Percentiles rank a stretch among this genome's conserved stretches.
Evolutionary conservation across 2,329 filamentous ascomycete genomes (phyloP).

Genomic region (Fonsecaea erecta): DNA sequence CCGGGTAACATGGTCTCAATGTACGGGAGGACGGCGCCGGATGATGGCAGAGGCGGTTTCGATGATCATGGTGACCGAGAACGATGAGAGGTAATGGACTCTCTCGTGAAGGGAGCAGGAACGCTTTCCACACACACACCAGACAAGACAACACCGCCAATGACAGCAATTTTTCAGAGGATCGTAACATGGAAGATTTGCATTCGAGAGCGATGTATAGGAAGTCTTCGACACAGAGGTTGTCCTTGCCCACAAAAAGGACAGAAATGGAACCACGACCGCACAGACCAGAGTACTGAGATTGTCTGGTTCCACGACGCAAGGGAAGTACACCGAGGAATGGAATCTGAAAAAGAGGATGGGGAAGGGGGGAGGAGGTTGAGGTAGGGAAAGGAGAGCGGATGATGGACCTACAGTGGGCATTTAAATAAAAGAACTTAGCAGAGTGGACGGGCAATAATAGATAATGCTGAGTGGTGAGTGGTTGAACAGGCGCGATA

Average conservation of each 20-base stretch:
- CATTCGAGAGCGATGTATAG: background rate
- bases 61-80: background rate
- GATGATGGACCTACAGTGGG: too few relatives aligned
- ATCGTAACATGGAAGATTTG: background rate
- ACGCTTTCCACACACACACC: background rate
- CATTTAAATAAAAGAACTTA: background rate
- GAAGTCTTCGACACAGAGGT: background rate
- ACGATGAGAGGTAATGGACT: background rate
- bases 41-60: conserved; percentile 12
- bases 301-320: background rate
- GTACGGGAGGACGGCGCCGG: background rate
- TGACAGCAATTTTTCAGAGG: background rate
- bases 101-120: background rate
- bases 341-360: too few relatives aligned
- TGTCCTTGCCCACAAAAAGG: background rate
- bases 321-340: background rate
- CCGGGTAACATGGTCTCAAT: conserved; percentile 30
- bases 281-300: background rate
- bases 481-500: background rate
- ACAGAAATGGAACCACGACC: background rate
- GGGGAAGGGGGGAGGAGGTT: too few relatives aligned
- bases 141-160: background rate
- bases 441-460: background rate
- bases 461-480: background rate
- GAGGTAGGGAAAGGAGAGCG: background rate